Evolutionary conservation across 257 asterid genomes (phyloP).

Genomic region (Solanum lignicaule): DNA sequence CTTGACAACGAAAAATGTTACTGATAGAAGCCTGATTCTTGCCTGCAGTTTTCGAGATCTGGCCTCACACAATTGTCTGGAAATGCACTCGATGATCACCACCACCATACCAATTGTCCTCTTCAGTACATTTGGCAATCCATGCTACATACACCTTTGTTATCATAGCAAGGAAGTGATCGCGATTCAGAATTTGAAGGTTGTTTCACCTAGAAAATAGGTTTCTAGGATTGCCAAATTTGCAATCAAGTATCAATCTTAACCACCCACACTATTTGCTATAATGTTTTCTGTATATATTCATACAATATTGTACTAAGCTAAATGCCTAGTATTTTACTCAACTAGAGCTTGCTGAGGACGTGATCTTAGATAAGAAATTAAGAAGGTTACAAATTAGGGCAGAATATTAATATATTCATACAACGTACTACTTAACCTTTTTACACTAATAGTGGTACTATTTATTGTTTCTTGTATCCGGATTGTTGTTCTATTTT

Average conservation of each 20-base stretch:
- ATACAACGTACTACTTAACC: not conserved
- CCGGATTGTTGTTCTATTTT: too few species aligned
- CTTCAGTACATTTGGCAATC: too few species aligned
- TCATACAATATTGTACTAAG: not conserved
- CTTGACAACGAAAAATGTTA: too few species aligned
- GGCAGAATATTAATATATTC: too few species aligned
- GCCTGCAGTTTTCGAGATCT: too few species aligned
- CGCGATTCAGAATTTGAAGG: too few species aligned
- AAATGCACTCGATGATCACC: too few species aligned
- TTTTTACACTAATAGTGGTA: not conserved
- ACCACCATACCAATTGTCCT: too few species aligned
- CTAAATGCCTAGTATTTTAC: not conserved
- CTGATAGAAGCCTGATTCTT: too few species aligned
- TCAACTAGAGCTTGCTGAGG: not conserved
- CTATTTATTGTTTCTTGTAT: too few species aligned
- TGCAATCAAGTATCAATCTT: constrained; percentile 6
- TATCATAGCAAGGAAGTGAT: not conserved
- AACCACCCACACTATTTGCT: not conserved
- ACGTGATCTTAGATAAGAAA: not conserved
- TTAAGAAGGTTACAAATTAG: not conserved
- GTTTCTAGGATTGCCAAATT: not conserved
- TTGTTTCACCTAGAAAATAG: too few species aligned
- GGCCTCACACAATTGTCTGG: too few species aligned
- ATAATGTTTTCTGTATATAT: not conserved
- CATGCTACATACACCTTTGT: not conserved